Evolutionary conservation across 371 early-diverging fungal genomes (phyloP), one percentile per base, ranked within the genome.

Genomic region (Astathelohania contejeani): DNA sequence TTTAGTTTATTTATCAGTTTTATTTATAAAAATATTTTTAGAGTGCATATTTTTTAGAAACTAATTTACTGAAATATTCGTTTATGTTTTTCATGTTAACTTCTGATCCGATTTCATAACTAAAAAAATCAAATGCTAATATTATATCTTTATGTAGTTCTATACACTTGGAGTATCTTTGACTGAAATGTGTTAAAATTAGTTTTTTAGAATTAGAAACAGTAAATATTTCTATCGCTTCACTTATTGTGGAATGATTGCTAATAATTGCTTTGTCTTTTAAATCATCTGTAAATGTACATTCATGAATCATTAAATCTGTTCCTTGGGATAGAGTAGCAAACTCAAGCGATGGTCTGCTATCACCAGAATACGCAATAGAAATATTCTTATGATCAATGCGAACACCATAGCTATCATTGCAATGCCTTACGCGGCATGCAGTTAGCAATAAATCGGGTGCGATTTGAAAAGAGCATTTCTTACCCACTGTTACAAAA

Each of bases 171-270:
- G 83, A 83, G 73, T 91, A 92, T 20, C 96, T 79, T 72, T 93
- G 91, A 67, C 90, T 88, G 64, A 94, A 93, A 69, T 97, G 98
- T 48, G 93, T 97, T 52, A 97, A 71, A 32, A 95, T 62, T 1
- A 86, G 77, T 49, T 72, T 76, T 58, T 80, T 76, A 35, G 90
- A 88, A 18, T 80, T 75, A 85, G 90, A 81, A 19, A 82, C 58
- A 72, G 76, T 49, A 23, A 62, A 53, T 19, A 93, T 81, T 18
- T 79, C 71, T 3, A 89, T 74, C 0, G 96, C 93, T 72, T 92
- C 91, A 39, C 72, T 67, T 1, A 82, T 80, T 0, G 93, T 95
- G 39, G 81, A 82, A 68, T 97, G 98, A 10, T 79, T 75, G 68
- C 89, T 90, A 9, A 72, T 77, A 19, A 76, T 58, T 0, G 98